Evolutionary conservation across 352 stramenopile species (phyloP).

Genomic region (Elongisporangium anandrum): DNA sequence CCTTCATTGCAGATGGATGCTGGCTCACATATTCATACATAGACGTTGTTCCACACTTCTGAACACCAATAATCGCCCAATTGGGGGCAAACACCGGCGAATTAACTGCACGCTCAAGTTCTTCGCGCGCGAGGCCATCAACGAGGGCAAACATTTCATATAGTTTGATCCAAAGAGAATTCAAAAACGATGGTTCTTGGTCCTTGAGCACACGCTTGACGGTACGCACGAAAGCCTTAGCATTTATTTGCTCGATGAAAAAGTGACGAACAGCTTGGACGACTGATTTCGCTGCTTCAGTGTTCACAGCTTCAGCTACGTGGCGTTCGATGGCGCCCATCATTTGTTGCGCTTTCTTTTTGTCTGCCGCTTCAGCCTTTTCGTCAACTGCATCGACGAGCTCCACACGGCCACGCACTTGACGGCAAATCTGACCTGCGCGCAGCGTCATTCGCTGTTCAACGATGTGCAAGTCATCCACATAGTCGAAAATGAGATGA

Average conservation of each 20-base stretch:
- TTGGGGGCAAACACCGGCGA: conserved; percentile 28
- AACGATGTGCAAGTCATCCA: conserved; percentile 45
- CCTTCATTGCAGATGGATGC: conserved; percentile 82
- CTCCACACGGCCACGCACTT: conserved; percentile 52
- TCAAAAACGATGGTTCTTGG: conserved; percentile 7
- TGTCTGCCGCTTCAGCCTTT: conserved; percentile 11
- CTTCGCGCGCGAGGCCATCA: conserved; percentile 25
- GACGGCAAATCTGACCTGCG: conserved; percentile 38
- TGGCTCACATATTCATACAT: conserved; percentile 67
- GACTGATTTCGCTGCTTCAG: conserved; percentile 14
- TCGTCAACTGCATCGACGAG: conserved; percentile 25
- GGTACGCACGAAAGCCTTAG: conserved; percentile 27
- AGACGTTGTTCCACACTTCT: conserved; percentile 67
- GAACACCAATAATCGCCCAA: conserved; percentile 55
- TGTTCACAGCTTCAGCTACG: conserved; percentile 13
- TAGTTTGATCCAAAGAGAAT: conserved; percentile 24
- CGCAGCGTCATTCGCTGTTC: conserved; percentile 20
- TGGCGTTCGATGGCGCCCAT: conserved; percentile 23
- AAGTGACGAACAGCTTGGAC: conserved; percentile 40
- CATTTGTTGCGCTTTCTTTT: conserved; percentile 20
- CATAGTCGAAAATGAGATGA: conserved; percentile 98
- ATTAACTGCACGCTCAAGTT: conserved; percentile 17
- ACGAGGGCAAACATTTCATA: conserved; percentile 41
- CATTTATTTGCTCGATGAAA: conserved; percentile 59
- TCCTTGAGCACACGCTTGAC: conserved; percentile 15